Base-by-base conservation (phyloP, 192 early-diverging fungal species). In the Powellomyces hirtus region DNA sequence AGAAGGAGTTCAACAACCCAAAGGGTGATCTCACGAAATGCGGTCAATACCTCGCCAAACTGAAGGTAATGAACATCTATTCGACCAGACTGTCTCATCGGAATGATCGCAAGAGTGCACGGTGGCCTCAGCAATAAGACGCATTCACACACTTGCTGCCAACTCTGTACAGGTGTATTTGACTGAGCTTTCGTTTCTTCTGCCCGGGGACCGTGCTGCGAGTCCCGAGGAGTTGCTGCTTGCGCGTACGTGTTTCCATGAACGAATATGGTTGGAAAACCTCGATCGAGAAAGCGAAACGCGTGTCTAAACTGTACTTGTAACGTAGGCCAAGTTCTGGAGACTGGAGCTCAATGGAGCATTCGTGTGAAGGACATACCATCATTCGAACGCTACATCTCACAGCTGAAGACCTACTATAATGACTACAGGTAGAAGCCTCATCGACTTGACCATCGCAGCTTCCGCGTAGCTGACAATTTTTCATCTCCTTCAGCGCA, bases 381-480 rank as follows among this genome's bases (percentile, higher is more conserved):
- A 18, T 85, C 91, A n/a, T 98, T 98, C 74, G 96, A 97, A 76
- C 86, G 94, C 69, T 97, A 96, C 69, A 88, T 96, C 68, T 85
- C 90, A 16, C 96, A 98, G 78, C 88, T 97, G 36, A 87, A 93
- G 73, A 82, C 87, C 24, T 96, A 90, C 74, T 96, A 97, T 70
- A 87, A 86, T 51, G 94, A 94, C 64, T 80, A 89, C 72, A 85
- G 72, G 89, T 92, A 79, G 51, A 44, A 8, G 5, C 10, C 46
- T 49, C 14, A 18, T 18, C 18, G 10, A 42, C 18, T 42, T 8
- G 40, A 8, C 40, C 18, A 18, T 18, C 10, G 40, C 10, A 42
- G 10, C 40, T 27, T 29, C 30, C 29, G 14, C 20, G n/a, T 22
- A 18, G 50, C 22, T 29, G 31, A 42, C 40, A 11, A 11, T 11